Base-by-base conservation (phyloP, 2,329 filamentous ascomycete genomes). In the Colletotrichum gigasporum region DNA sequence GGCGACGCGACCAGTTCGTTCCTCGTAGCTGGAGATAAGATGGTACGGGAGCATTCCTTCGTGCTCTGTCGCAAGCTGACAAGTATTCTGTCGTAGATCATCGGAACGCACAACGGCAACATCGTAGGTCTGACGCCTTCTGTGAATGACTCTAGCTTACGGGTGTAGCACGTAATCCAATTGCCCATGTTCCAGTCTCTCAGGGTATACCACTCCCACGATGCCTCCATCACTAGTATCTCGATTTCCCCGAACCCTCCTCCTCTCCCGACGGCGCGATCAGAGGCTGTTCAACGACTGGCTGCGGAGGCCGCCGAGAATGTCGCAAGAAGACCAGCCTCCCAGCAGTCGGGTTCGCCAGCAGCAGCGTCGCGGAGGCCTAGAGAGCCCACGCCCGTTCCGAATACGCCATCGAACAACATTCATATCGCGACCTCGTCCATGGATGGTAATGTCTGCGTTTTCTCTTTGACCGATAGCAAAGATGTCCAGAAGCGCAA, bases 81-180 rank as follows among this genome's bases (percentile, higher is more conserved):
- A 63, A n/a, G 60, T 78, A 18, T 81, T 70, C 78, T 70, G 7
- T 22, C 68, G 50, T 78, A 95, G 92, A 91, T 97, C 67, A 84
- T 97, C 70, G 96, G 95, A 69, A 97, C 96, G 30, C 95, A 99
- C 77, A 97, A 97, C 79, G 96, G 96, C 71, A 97, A 96, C 73
- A 95, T 98, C 72, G 93, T 96, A 84, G 83, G 91, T 80, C 51
- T 37, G 28, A 34, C 44, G 18, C 45, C 3, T 24, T 24, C 34
- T 18, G 5, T 26, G 65, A 26, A 50, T 28, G 3, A 57, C 24
- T 7, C 14, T 50, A 24, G 16, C 32, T 42, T 32, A 60, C 47
- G 18, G 54, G 1, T 12, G 8, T 70, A 96, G 92, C 92, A 99
- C 82, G 90, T 97, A 66, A 81, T 97, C 47, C 91, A 93, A 68